Evolutionary conservation across 2,329 filamentous ascomycete genomes (phyloP).

Genomic region (Colletotrichum euphorbiae): DNA sequence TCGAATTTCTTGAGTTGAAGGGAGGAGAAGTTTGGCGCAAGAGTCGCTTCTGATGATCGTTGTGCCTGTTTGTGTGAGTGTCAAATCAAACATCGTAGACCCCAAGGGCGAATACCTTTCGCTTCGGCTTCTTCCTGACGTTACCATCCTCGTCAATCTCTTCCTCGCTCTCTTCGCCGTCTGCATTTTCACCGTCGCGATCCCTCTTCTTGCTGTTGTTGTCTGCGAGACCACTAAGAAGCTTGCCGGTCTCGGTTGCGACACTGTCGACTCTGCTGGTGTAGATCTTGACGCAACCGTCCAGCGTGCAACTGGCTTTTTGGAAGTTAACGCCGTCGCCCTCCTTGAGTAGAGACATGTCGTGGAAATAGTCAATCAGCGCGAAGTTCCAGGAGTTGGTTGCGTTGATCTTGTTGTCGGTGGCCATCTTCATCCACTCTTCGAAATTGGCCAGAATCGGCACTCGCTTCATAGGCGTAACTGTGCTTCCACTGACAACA

Average conservation of each 20-base stretch:
- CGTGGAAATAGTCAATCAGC: constrained; percentile 99
- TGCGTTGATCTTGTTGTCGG: constrained; percentile 99
- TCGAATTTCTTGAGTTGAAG: constrained; percentile 98
- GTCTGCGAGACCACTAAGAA: constrained; percentile 92
- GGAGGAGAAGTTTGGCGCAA: constrained; percentile 88
- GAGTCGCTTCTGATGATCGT: constrained; percentile 90
- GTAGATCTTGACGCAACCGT: constrained; percentile 99
- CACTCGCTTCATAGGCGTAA: constrained; percentile 96
- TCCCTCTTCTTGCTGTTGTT: constrained; percentile 81
- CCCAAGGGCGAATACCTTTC: constrained; percentile 69
- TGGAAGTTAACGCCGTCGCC: constrained; percentile 98
- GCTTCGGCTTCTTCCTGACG: constrained; percentile 73
- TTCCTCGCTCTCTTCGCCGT: constrained; percentile 75
- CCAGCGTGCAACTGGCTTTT: constrained; percentile 95
- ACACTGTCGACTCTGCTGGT: constrained; percentile 98
- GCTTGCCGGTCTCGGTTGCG: constrained; percentile 94
- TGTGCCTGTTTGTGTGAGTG: constrained; percentile 59
- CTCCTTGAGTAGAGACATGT: constrained; percentile 97
- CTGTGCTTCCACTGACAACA: constrained; percentile 77
- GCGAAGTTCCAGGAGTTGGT: constrained; percentile 99
- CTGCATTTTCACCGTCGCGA: constrained; percentile 71
- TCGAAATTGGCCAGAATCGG: constrained; percentile 98
- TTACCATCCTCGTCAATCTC: constrained; percentile 73
- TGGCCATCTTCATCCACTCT: constrained; percentile 99
- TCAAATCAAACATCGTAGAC: constrained; percentile 39